Evolutionary conservation across 225 moss, liverwort and hornwort genomes (phyloP).

Genomic region (Ulota crispa): DNA sequence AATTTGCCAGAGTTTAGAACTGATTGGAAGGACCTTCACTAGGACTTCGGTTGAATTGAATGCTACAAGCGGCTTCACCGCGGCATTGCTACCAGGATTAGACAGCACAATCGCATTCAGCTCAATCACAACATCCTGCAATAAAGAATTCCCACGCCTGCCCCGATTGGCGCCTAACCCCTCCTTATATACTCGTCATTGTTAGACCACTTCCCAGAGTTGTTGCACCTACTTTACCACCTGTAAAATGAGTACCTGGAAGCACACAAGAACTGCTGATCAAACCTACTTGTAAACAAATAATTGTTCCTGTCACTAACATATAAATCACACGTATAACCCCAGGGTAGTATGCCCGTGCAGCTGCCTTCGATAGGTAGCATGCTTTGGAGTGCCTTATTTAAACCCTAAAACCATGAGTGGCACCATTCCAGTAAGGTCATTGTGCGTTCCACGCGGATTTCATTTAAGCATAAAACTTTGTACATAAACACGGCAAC

Average conservation of each 20-base stretch:
- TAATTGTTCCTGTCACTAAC: neutral
- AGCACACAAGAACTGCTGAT: slow-evolving; percentile 10
- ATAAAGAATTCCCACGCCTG: neutral
- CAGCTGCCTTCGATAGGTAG: too few species aligned
- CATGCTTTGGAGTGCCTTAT: too few species aligned
- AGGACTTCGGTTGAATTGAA: neutral
- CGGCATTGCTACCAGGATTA: neutral
- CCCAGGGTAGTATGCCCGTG: too few species aligned
- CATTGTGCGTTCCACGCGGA: too few species aligned
- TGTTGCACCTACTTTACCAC: too few species aligned
- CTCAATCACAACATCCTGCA: slow-evolving; percentile 4
- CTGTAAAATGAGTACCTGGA: neutral
- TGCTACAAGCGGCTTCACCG: neutral
- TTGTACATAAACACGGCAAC: too few species aligned
- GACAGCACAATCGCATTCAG: slow-evolving; percentile 2
- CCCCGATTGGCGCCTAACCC: neutral
- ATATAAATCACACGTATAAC: neutral
- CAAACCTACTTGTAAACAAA: neutral
- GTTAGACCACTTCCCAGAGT: neutral
- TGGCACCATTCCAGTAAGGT: too few species aligned
- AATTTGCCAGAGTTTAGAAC: neutral
- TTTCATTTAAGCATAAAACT: too few species aligned
- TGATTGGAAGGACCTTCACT: neutral
- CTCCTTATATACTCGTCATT: slow-evolving; percentile 8
- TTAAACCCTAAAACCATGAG: too few species aligned